phyloP scores from a whole-genome alignment of 1,284 basidiomycete species.

The Trichosporon coremiiforme region DNA sequence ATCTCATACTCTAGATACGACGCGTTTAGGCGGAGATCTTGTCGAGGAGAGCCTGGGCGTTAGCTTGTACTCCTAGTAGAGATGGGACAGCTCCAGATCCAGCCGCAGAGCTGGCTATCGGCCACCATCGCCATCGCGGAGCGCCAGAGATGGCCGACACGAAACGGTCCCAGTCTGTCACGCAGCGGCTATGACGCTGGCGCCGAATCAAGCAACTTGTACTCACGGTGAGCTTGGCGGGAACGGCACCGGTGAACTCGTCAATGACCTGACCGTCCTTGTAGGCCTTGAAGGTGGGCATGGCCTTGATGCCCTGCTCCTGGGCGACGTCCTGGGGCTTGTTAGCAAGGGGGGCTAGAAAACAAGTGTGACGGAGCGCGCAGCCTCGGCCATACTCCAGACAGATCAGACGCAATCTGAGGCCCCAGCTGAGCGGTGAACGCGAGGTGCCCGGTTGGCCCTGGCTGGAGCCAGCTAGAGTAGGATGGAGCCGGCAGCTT shows the following conservation, averaged over 20 bases:
- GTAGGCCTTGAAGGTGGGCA: slow-evolving; percentile 78
- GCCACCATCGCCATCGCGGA: no score
- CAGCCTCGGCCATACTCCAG: no score
- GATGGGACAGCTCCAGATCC: no score
- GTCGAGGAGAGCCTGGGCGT: slow-evolving; percentile 38
- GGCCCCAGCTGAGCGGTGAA: no score
- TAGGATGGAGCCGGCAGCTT: neutral
- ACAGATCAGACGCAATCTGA: no score
- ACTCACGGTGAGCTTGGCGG: slow-evolving; percentile 60
- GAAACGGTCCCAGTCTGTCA: no score
- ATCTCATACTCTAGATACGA: slow-evolving; percentile 7
- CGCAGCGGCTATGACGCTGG: no score
- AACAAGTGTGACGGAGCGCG: no score
- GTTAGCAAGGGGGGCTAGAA: no score
- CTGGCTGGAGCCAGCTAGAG: neutral
- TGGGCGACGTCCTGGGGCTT: slow-evolving; percentile 59
- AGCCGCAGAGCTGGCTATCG: no score
- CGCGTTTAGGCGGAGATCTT: slow-evolving; percentile 30
- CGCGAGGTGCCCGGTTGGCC: neutral
- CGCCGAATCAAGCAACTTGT: no score
- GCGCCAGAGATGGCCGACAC: no score
- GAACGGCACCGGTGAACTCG: slow-evolving; percentile 67
- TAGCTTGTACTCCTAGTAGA: neutral
- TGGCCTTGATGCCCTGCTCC: slow-evolving; percentile 73
- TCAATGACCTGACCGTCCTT: slow-evolving; percentile 68